These are phyloP conservation scores for Leptographium procerum DNA, from an alignment of 2,329 filamentous ascomycete genomes.

Conservation along the genomic window DNA sequence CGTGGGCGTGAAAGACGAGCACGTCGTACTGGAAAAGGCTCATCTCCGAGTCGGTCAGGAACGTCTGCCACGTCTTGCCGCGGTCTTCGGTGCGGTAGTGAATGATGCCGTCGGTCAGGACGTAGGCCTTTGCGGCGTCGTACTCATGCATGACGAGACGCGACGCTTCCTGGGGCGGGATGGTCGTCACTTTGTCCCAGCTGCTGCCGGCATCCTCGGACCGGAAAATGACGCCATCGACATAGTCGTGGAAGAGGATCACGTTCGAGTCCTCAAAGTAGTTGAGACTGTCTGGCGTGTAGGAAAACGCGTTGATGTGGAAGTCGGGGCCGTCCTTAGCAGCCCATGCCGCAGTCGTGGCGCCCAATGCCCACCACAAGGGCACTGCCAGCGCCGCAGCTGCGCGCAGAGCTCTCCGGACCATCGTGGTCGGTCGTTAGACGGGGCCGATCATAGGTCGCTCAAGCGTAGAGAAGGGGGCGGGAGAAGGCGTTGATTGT, in stretches of 20 bases:
- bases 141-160: constrained; percentile 66
- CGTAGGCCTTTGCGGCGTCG: constrained; percentile 68
- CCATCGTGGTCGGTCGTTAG: constrained; percentile 39
- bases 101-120: constrained; percentile 54
- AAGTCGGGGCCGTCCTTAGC: constrained; percentile 54
- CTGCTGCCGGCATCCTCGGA: constrained; percentile 69
- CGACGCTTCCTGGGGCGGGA: constrained; percentile 51
- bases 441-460: neutral
- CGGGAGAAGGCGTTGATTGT: too few species aligned
- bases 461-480: neutral
- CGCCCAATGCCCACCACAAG: constrained; percentile 13
- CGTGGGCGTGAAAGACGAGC: constrained; percentile 71
- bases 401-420: constrained; percentile 32
- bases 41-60: constrained; percentile 50
- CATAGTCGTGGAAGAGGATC: constrained; percentile 60
- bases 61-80: constrained; percentile 70
- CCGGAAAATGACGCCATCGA: constrained; percentile 56
- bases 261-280: constrained; percentile 89
- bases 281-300: constrained; percentile 57
- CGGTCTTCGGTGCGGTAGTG: constrained; percentile 80
- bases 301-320: constrained; percentile 51
- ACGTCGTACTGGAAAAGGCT: constrained; percentile 38
- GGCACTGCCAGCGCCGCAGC: constrained; percentile 40
- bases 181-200: constrained; percentile 57
- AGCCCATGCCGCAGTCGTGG: constrained; percentile 15